Conservation (phyloP, 495 filamentous ascomycete species). For the Aspergillus kassunensis region DNA sequence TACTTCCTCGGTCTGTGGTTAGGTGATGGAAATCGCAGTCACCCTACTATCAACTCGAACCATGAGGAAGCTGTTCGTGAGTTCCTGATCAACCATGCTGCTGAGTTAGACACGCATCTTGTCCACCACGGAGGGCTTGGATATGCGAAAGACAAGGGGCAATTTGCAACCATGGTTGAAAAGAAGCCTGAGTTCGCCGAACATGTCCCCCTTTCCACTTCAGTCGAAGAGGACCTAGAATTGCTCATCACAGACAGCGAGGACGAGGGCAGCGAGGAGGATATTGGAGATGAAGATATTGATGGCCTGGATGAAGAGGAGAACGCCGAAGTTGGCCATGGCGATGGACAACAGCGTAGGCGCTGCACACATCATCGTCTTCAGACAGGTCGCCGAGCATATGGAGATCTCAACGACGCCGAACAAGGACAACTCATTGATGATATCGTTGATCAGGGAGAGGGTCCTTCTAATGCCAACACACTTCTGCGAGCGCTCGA, state of each 20-base stretch:
- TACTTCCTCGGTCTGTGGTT: constrained; percentile 1
- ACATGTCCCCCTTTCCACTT: no score
- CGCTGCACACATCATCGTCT: not conserved
- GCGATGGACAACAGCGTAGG: not conserved
- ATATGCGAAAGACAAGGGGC: not conserved
- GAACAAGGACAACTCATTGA: not conserved
- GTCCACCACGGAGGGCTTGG: not conserved
- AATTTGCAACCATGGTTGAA: not conserved
- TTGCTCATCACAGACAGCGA: not conserved
- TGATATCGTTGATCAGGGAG: not conserved
- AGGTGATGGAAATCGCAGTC: not conserved
- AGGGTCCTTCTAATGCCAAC: not conserved
- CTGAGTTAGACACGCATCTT: not conserved
- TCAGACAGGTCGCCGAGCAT: not conserved
- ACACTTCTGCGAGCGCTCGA: not conserved
- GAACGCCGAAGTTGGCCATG: no score
- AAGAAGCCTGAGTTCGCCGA: no score
- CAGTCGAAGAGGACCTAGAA: not conserved
- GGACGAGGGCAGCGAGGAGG: not conserved
- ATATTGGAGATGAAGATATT: not conserved
- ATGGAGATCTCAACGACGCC: not conserved
- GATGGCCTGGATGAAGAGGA: no score
- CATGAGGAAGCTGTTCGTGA: not conserved
- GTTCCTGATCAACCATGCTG: not conserved
- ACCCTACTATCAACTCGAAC: not conserved